Conservation (phyloP, 2,329 filamentous ascomycete species). For the Sporothrix phasma region DNA sequence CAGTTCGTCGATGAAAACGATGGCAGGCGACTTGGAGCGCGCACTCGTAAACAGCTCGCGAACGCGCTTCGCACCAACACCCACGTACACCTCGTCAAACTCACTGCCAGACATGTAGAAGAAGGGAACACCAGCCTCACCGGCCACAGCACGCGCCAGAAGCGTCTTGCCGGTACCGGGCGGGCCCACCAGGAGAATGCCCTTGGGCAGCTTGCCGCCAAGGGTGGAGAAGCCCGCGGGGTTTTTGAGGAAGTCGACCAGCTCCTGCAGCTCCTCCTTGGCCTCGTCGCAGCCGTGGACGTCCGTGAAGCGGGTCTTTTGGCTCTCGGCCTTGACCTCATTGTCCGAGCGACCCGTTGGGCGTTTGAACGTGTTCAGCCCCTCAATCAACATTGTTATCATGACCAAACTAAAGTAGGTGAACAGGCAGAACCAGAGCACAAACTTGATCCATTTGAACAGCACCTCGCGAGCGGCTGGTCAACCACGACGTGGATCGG, state of each 20-base stretch:
- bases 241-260: constrained; percentile 91
- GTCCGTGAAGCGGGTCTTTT: constrained; percentile 82
- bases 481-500: constrained; percentile 96
- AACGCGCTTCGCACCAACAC: constrained; percentile 70
- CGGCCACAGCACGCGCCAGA: constrained; percentile 86
- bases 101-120: constrained; percentile 99
- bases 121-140: constrained; percentile 94
- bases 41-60: constrained; percentile 44
- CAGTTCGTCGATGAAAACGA: constrained; percentile 78
- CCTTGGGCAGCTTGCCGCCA: constrained; percentile 93
- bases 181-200: constrained; percentile 87
- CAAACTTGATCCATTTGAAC: constrained; percentile 87
- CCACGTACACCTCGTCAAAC: constrained; percentile 97
- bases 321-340: constrained; percentile 85
- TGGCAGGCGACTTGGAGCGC: constrained; percentile 36
- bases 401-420: constrained; percentile 71
- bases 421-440: constrained; percentile 66
- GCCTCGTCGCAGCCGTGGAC: constrained; percentile 97
- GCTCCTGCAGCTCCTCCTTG: constrained; percentile 93
- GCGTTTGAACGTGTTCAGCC: constrained; percentile 68
- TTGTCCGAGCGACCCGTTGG: constrained; percentile 58
- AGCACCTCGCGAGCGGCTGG: constrained; percentile 68
- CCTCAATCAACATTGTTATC: constrained; percentile 74
- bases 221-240: constrained; percentile 89
- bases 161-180: constrained; percentile 97